phyloP scores from a whole-genome alignment of 768 basidiomycete species.

The Russula sp. region DNA sequence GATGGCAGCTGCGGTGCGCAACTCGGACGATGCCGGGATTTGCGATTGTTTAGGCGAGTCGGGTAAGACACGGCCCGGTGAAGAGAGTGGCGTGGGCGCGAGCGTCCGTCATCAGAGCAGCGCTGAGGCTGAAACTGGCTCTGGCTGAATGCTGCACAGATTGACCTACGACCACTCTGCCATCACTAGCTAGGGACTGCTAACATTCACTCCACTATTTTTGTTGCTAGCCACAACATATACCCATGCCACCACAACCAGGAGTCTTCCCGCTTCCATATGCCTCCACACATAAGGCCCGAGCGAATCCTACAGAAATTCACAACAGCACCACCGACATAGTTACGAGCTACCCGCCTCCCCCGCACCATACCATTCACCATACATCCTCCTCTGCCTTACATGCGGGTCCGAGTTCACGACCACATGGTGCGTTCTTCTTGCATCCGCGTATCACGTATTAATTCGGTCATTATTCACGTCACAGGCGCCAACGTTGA shows the following conservation, averaged over 20 bases:
- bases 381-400: slow-evolving; percentile 42
- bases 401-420: slow-evolving; percentile 21
- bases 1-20: too few relatives aligned
- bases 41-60: too few relatives aligned
- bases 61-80: too few relatives aligned
- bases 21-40: too few relatives aligned
- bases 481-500: slow-evolving; percentile 27
- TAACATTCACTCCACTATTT: background rate
- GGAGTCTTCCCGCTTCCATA: slow-evolving; percentile 61
- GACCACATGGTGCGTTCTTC: slow-evolving; percentile 9
- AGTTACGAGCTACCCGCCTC: slow-evolving; percentile 31
- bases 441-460: background rate
- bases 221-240: background rate
- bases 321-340: slow-evolving; percentile 28
- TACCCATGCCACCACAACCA: slow-evolving; percentile 57
- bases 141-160: too few relatives aligned
- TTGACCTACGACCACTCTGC: background rate
- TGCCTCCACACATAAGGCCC: slow-evolving; percentile 39
- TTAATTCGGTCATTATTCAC: background rate
- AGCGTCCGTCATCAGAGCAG: background rate
- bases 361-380: slow-evolving; percentile 34
- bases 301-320: slow-evolving; percentile 23
- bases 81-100: background rate
- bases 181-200: background rate
- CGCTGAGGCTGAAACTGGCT: too few relatives aligned